Evolutionary conservation across 2,329 filamentous ascomycete species (phyloP).

Genomic region (Colletotrichum tropicale): DNA sequence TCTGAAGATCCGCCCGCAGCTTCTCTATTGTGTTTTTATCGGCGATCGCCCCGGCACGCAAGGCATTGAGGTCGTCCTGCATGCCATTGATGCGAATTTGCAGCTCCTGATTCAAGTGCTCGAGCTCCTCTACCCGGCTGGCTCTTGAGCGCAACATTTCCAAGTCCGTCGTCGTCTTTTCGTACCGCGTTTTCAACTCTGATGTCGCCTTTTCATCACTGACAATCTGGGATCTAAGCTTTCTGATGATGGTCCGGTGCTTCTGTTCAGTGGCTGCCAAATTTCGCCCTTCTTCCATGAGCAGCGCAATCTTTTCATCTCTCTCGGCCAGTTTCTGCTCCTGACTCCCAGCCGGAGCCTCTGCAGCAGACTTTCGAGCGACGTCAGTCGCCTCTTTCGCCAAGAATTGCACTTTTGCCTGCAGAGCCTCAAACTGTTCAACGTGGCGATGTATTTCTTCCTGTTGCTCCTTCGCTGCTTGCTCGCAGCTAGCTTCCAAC

Average conservation of each 20-base stretch:
- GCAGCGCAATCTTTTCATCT: slow-evolving; percentile 84
- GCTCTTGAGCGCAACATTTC: slow-evolving; percentile 51
- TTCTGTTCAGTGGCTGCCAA: slow-evolving; percentile 87
- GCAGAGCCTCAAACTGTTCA: slow-evolving; percentile 89
- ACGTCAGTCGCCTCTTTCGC: slow-evolving; percentile 79
- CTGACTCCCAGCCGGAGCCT: slow-evolving; percentile 65
- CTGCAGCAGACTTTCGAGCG: slow-evolving; percentile 71
- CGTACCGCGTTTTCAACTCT: slow-evolving; percentile 62
- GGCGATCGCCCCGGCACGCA: slow-evolving; percentile 67
- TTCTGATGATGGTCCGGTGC: slow-evolving; percentile 82
- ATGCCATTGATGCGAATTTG: slow-evolving; percentile 29
- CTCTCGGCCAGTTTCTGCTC: slow-evolving; percentile 88
- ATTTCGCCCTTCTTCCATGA: slow-evolving; percentile 92
- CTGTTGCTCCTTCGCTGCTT: slow-evolving; percentile 35
- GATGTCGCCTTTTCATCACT: slow-evolving; percentile 69
- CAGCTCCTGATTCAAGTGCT: slow-evolving; percentile 50
- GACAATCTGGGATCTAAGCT: slow-evolving; percentile 69
- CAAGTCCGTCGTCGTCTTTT: slow-evolving; percentile 60
- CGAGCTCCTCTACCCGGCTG: slow-evolving; percentile 54
- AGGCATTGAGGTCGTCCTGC: slow-evolving; percentile 51
- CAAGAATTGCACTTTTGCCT: slow-evolving; percentile 89
- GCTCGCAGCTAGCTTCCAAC: neutral
- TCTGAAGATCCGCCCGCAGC: slow-evolving; percentile 71
- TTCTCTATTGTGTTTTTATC: slow-evolving; percentile 71
- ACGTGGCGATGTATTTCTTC: slow-evolving; percentile 85